Base-by-base conservation (phyloP, 2,329 filamentous ascomycete genomes). In the Cladosporium sp. region DNA sequence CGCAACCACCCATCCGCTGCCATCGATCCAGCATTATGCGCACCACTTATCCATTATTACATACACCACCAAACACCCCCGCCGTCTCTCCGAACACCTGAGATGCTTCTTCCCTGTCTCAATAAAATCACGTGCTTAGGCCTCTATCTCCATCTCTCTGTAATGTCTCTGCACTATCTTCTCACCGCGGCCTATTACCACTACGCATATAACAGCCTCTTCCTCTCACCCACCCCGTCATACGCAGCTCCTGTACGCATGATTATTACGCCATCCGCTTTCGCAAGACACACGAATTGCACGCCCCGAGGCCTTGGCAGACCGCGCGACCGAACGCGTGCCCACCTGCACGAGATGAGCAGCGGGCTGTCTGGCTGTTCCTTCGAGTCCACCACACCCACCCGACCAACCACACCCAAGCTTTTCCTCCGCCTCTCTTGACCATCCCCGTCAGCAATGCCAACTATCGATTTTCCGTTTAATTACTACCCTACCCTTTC, bases 261-360 rank as follows among this genome's bases (percentile, higher is more conserved):
- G 24, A 24, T 15, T 30, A 28, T 60, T 60, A 60, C 58, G 58
- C 38, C 58, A 60, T 60, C 58, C 41, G 18, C 18, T 32, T 15
- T 51, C 58, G 41, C 26, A 30, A 60, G 38, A 60, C 58, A 60
- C 58, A 32, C 58, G 32, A 59, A 26, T 51, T 52, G 44, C 30
- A 10, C 59, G 38, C 59, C 24, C 59, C 59, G 44, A 36, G 59
- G 59, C 44, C 59, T 62, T 62, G 59, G 59, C 59, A 21, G 11
- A 24, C 26, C 30, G 51, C 44, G 59, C 59, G 59, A 61, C 41
- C 12, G 59, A 51, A 62, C 59, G 47, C 59, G 59, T 62, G 57
- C 59, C 59, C 44, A 38, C 59, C 11, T 30, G 44, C 21, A 26
- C 21, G 59, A 62, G 47, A 62, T 62, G 59, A 62, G 59, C 58